phyloP scores from a whole-genome alignment of 2,329 filamentous ascomycete genomes.

The Hymenoscyphus scutula region DNA sequence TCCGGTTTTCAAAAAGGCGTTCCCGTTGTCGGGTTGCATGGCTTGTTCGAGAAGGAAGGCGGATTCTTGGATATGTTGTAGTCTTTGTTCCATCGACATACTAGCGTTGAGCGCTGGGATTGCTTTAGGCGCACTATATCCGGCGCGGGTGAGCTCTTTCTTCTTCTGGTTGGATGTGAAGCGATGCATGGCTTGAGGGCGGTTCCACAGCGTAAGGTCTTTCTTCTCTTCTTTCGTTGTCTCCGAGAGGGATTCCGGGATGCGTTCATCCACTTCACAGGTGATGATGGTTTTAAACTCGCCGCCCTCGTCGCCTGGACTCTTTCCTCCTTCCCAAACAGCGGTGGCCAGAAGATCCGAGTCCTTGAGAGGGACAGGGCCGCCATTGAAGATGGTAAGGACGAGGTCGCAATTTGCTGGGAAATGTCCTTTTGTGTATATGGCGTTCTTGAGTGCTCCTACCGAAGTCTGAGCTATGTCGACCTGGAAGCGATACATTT shows the following conservation, averaged over 20 bases:
- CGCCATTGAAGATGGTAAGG: not conserved
- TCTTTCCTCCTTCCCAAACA: not conserved
- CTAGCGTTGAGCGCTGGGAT: not conserved
- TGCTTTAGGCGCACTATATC: not conserved
- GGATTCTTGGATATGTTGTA: not conserved
- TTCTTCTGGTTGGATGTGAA: not conserved
- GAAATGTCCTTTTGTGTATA: conserved; percentile 10
- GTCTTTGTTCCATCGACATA: not conserved
- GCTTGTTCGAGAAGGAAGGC: not conserved
- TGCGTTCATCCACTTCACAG: not conserved
- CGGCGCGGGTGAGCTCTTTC: not conserved
- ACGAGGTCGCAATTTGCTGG: conserved; percentile 4
- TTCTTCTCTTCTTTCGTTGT: not conserved
- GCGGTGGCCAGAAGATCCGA: not conserved
- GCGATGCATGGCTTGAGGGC: not conserved
- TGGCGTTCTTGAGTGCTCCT: conserved; percentile 6
- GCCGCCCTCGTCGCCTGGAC: no score
- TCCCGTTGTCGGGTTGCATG: not conserved
- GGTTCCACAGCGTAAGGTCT: not conserved
- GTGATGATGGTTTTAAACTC: not conserved
- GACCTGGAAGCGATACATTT: conserved; percentile 9
- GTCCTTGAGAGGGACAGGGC: not conserved
- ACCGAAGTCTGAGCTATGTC: not conserved
- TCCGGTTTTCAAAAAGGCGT: not conserved
- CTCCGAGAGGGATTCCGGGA: not conserved